Percentiles rank a stretch among this genome's conserved stretches.
These are phyloP conservation scores for Aethionema arabicum DNA, from an alignment of 345 rosid species.

Conservation along the genomic window DNA sequence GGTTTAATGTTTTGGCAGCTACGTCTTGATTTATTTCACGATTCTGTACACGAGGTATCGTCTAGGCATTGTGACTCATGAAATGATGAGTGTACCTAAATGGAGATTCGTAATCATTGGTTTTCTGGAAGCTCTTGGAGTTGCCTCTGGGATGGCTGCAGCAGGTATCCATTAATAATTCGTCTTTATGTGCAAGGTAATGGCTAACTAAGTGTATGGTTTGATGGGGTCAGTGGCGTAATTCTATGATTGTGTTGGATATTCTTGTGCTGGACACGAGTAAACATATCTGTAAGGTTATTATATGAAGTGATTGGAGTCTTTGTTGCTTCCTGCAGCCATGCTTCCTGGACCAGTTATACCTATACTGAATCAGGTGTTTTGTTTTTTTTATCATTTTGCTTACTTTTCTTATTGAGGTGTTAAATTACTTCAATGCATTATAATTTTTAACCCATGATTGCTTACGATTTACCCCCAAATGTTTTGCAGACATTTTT, in stretches of 20 bases:
- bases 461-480: neutral
- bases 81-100: conserved; percentile 74
- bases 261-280: conserved; percentile 1
- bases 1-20: conserved; percentile 40
- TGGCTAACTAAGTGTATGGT: neutral
- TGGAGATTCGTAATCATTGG: conserved; percentile 68
- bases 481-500: conserved; percentile 60
- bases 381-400: conserved; percentile 20
- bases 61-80: conserved; percentile 65
- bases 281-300: conserved; percentile 15
- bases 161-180: conserved; percentile 50
- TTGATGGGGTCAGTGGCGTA: no score
- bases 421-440: neutral
- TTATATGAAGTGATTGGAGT: conserved; percentile 24
- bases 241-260: neutral
- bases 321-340: conserved; percentile 46
- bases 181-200: neutral
- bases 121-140: conserved; percentile 71
- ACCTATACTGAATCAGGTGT: conserved; percentile 79
- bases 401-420: neutral
- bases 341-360: conserved; percentile 93
- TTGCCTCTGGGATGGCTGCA: conserved; percentile 83
- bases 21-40: conserved; percentile 68
- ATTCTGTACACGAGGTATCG: conserved; percentile 54
- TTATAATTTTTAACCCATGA: neutral